Percentiles rank a stretch among this genome's conserved stretches.
Conservation (phyloP, 2,329 filamentous ascomycete genomes). For the Pseudogymnoascus sp. region DNA sequence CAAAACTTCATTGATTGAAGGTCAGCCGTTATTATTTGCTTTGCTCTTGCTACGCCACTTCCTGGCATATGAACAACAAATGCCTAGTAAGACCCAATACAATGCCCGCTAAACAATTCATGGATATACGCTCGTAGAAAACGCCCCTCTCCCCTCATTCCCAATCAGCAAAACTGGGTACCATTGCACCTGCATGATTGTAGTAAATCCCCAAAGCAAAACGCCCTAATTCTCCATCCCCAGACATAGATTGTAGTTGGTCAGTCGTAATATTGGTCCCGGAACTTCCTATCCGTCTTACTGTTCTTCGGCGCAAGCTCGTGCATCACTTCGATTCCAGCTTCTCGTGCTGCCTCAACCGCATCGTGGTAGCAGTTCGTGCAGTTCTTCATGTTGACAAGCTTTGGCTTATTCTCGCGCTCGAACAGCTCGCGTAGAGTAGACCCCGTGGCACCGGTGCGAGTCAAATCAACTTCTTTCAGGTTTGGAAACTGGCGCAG, state of each 20-base stretch:
- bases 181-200: background rate
- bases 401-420: background rate
- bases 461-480: background rate
- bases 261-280: background rate
- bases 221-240: background rate
- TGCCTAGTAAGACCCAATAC: background rate
- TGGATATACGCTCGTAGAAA: background rate
- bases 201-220: background rate
- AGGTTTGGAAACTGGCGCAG: background rate
- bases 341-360: background rate
- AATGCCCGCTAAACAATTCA: background rate
- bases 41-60: background rate
- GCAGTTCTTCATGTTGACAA: background rate
- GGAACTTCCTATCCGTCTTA: background rate
- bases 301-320: background rate
- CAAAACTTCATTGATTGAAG: background rate
- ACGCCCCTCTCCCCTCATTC: background rate
- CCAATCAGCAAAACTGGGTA: background rate
- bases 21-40: background rate
- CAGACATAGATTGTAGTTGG: background rate
- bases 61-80: background rate
- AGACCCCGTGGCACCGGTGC: background rate
- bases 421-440: background rate
- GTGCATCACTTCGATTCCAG: background rate
- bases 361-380: background rate